Conservation (phyloP, 768 basidiomycete genomes). For the Clitopilus hobsonii region DNA sequence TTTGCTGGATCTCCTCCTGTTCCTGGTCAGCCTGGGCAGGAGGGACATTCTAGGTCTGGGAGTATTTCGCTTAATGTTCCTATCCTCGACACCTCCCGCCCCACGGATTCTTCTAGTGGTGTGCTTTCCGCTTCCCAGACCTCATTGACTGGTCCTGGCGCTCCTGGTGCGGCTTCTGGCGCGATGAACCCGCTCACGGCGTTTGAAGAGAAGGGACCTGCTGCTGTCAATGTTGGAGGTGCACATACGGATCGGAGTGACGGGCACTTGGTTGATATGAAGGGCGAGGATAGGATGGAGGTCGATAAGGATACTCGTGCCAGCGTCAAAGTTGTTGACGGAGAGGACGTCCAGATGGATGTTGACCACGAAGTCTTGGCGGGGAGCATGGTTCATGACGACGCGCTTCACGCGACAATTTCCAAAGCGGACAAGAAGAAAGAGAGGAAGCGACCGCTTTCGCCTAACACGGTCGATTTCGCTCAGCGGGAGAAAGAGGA, state of each 20-base stretch:
- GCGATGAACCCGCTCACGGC: background rate
- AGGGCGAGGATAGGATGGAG: constrained; percentile 11
- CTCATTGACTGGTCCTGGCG: background rate
- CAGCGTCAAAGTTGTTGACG: constrained; percentile 6
- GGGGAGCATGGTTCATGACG: background rate
- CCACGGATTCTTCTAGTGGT: constrained; percentile 52
- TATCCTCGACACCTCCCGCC: background rate
- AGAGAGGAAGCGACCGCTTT: background rate
- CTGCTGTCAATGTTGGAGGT: constrained; percentile 9
- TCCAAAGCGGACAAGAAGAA: background rate
- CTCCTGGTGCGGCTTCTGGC: background rate
- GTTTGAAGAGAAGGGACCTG: background rate
- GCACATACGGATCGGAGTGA: constrained; percentile 39
- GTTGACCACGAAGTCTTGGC: constrained; percentile 13
- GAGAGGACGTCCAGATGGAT: constrained; percentile 13
- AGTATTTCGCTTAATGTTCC: background rate
- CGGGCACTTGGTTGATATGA: constrained; percentile 29
- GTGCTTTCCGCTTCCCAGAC: constrained; percentile 25
- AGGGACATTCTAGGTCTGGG: background rate
- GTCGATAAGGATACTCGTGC: constrained; percentile 8
- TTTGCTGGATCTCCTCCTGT: background rate
- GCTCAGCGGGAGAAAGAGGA: constrained; percentile 82
- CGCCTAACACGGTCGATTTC: constrained; percentile 71
- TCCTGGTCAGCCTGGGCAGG: too few relatives aligned
- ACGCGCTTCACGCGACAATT: background rate